Evolutionary conservation across 352 stramenopile species (phyloP).

Genomic region (Pseudoperonospora humuli): DNA sequence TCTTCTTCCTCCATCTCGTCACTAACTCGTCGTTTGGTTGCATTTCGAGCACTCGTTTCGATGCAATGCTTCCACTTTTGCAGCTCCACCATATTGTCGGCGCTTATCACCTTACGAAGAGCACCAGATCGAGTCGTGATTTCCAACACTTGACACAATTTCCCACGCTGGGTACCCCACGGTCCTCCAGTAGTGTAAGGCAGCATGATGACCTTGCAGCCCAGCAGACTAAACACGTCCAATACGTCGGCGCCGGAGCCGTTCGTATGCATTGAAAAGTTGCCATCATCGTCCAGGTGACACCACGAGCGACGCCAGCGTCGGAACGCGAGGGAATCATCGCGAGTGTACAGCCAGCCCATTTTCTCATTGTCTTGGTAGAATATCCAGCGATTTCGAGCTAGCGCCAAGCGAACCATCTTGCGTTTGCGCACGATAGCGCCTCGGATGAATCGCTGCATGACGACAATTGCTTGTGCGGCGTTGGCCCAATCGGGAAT

Average conservation of each 20-base stretch:
- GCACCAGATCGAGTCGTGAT: constrained; percentile 39
- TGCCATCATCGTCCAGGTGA: constrained; percentile 57
- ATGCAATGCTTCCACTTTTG: constrained; percentile 71
- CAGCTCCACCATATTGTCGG: constrained; percentile 43
- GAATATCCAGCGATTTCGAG: constrained; percentile 48
- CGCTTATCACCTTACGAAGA: constrained; percentile 59
- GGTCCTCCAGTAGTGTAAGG: constrained; percentile 42
- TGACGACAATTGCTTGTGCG: constrained; percentile 63
- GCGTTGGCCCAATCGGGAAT: constrained; percentile 65
- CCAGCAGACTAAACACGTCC: constrained; percentile 54
- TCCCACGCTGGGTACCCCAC: constrained; percentile 24
- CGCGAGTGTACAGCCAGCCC: constrained; percentile 77
- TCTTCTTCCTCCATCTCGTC: constrained; percentile 31
- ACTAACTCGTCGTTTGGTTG: constrained; percentile 22
- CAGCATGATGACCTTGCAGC: constrained; percentile 62
- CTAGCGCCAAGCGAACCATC: constrained; percentile 50
- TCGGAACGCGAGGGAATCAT: constrained; percentile 78
- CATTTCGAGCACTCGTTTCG: constrained; percentile 41
- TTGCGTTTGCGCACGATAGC: constrained; percentile 55
- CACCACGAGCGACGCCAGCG: constrained; percentile 80
- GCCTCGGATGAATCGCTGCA: constrained; percentile 78
- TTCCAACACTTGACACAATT: constrained; percentile 41
- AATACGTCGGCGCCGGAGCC: constrained; percentile 55
- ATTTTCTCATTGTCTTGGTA: constrained; percentile 58
- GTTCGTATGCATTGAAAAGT: constrained; percentile 67